Percentiles rank a stretch among this genome's conserved stretches.
Conservation (phyloP, 2,329 filamentous ascomycete genomes). For the Pseudogymnoascus sp. region DNA sequence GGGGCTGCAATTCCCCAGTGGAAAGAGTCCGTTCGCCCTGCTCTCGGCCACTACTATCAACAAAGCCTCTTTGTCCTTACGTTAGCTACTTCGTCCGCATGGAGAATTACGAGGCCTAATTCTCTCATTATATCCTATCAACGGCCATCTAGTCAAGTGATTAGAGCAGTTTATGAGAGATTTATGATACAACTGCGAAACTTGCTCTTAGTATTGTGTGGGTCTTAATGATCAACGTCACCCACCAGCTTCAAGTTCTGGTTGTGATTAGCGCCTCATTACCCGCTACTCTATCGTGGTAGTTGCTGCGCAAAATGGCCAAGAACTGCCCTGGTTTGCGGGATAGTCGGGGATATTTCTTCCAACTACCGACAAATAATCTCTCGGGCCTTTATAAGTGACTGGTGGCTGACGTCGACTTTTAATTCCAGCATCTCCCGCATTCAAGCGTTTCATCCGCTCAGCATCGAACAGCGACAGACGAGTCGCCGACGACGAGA, state of each 20-base stretch:
- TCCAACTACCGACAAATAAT: not conserved
- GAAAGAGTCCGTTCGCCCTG: not conserved
- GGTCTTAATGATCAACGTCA: not conserved
- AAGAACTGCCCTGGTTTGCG: not conserved
- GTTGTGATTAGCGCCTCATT: constrained; percentile 3
- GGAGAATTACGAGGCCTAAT: not conserved
- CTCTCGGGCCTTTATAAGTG: not conserved
- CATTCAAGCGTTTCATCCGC: not conserved
- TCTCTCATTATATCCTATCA: not conserved
- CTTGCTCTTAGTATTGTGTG: not conserved
- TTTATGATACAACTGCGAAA: constrained; percentile 3
- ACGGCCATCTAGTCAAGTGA: not conserved
- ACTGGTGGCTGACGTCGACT: not conserved
- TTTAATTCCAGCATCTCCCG: not conserved
- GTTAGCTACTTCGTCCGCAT: not conserved
- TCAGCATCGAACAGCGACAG: not conserved
- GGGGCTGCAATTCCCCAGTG: not conserved
- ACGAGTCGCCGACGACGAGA: constrained; percentile 7
- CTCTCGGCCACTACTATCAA: not conserved
- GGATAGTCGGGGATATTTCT: not conserved
- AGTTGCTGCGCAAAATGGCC: constrained; percentile 3
- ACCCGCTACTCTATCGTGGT: not conserved
- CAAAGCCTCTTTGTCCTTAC: not conserved
- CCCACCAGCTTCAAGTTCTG: not conserved
- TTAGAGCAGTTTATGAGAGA: not conserved